These are phyloP conservation scores for Claviceps africana DNA, from an alignment of 2,329 filamentous ascomycete species.

Conservation along the genomic window DNA sequence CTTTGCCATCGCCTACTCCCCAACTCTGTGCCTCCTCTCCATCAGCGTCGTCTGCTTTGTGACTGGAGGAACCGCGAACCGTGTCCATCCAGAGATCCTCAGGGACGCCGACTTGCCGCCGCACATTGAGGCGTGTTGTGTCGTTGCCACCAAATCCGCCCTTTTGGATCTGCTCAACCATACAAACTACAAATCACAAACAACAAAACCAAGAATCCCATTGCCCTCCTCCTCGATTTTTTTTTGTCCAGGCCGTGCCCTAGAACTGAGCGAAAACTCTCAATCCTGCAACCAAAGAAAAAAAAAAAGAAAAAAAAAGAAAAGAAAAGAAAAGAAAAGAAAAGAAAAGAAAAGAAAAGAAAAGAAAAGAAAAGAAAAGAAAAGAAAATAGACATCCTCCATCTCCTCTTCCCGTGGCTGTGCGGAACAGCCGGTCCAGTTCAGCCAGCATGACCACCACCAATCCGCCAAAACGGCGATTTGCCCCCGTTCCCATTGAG, in stretches of 20 bases:
- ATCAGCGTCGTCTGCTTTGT: background rate
- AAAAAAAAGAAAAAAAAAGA: too few species aligned
- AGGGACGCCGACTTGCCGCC: background rate
- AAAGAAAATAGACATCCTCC: background rate
- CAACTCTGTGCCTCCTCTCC: background rate
- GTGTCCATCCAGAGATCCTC: background rate
- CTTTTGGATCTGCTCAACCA: background rate
- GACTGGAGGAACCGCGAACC: background rate
- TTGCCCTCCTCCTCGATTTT: background rate
- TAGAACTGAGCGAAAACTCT: too few species aligned
- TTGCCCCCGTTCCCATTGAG: constrained; percentile 57
- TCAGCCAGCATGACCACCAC: constrained; percentile 22
- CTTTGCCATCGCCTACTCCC: background rate
- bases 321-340: too few species aligned
- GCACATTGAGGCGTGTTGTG: constrained; percentile 1
- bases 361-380: background rate
- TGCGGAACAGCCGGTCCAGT: background rate
- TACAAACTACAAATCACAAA: background rate
- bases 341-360: too few species aligned
- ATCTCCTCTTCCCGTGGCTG: background rate
- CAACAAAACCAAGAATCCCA: background rate
- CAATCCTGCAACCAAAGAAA: too few species aligned
- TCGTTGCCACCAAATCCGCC: background rate
- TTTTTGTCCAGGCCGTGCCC: background rate
- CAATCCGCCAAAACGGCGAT: constrained; percentile 39